phyloP scores from a whole-genome alignment of 192 early-diverging fungal genomes.

The Coemansia sp. region DNA sequence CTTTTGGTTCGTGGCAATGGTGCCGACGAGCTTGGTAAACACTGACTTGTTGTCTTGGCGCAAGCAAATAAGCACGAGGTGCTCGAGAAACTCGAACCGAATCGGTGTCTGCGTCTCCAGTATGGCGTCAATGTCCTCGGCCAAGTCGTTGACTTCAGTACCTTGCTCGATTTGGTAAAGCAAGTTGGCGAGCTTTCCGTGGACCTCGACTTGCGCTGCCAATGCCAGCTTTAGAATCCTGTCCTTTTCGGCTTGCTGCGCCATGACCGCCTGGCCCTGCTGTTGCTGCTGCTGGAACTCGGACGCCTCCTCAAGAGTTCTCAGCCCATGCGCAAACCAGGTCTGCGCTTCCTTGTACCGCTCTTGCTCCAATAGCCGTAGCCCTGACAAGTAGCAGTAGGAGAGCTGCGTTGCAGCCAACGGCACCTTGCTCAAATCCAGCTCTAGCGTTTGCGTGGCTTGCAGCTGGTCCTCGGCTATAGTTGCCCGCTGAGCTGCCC shows the following conservation, averaged over 20 bases:
- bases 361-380: constrained; percentile 38
- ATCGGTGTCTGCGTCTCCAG: constrained; percentile 21
- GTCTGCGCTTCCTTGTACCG: constrained; percentile 18
- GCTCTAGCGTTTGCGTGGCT: constrained; percentile 2
- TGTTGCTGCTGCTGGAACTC: constrained; percentile 1
- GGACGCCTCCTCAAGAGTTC: neutral
- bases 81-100: constrained; percentile 51
- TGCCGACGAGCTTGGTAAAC: constrained; percentile 27
- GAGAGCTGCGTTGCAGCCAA: constrained; percentile 23
- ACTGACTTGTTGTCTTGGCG: constrained; percentile 17
- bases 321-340: constrained; percentile 34
- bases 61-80: constrained; percentile 17
- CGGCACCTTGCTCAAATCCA: constrained; percentile 9
- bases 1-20: constrained; percentile 34
- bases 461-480: constrained; percentile 26
- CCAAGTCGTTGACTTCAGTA: neutral
- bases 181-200: constrained; percentile 21
- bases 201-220: constrained; percentile 18
- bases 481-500: neutral
- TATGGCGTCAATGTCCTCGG: constrained; percentile 20
- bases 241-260: constrained; percentile 37
- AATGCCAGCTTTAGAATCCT: constrained; percentile 13
- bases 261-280: constrained; percentile 8
- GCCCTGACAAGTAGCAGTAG: constrained; percentile 38
- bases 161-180: constrained; percentile 20